A percentile compares a stretch with the other conserved stretches of the same genome.
Evolutionary conservation across 352 stramenopile genomes (phyloP).

Genomic region (Globisporangium camurandrum): DNA sequence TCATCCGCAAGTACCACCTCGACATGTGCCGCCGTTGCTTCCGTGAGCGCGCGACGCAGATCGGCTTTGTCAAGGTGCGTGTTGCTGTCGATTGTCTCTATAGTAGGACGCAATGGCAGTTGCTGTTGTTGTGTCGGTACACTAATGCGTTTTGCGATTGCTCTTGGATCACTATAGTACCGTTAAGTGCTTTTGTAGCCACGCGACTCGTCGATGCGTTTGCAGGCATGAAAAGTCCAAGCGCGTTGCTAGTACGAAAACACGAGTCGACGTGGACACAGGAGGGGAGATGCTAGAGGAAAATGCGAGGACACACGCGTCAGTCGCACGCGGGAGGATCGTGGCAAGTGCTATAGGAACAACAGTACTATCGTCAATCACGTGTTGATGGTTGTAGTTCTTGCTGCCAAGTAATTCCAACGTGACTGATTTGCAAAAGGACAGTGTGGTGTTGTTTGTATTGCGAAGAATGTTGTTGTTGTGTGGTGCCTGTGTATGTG

Average conservation of each 20-base stretch:
- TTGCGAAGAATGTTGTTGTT: background rate
- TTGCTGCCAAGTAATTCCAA: conserved; percentile 27
- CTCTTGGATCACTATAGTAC: too few relatives aligned
- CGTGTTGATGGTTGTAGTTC: background rate
- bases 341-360: conserved; percentile 15
- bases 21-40: conserved; percentile 97
- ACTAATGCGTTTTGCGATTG: too few relatives aligned
- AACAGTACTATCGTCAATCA: conserved; percentile 9
- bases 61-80: conserved; percentile 93
- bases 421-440: conserved; percentile 45
- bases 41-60: conserved; percentile 90
- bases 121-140: background rate
- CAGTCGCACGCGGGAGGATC: conserved; percentile 20
- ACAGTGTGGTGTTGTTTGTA: background rate
- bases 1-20: conserved; percentile 96
- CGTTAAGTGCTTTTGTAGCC: conserved; percentile 64
- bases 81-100: background rate
- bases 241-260: too few relatives aligned
- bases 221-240: too few relatives aligned
- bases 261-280: too few relatives aligned
- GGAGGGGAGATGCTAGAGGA: too few relatives aligned
- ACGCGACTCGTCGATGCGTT: conserved; percentile 6
- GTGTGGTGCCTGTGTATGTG: too few relatives aligned
- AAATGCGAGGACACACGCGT: conserved; percentile 53
- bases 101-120: too few relatives aligned